phyloP scores from a whole-genome alignment of 2,329 filamentous ascomycete species.

The Penicillium corylophilum region DNA sequence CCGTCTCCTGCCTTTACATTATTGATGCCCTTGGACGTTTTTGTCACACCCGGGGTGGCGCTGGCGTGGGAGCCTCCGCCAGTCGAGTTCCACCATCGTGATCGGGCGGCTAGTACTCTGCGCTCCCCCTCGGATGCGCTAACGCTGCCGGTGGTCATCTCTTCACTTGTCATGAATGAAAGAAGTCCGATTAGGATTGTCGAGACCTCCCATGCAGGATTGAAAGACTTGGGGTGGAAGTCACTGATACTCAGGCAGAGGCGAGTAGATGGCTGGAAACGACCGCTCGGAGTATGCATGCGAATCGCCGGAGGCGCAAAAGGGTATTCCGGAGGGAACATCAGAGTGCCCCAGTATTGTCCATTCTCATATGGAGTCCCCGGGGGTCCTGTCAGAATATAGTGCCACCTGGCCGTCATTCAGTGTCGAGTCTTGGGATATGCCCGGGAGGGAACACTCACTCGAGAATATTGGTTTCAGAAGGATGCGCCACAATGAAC shows the following conservation, averaged over 20 bases:
- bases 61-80: slow-evolving; percentile 71
- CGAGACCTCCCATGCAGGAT: slow-evolving; percentile 96
- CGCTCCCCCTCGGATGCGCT: slow-evolving; percentile 75
- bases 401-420: slow-evolving; percentile 69
- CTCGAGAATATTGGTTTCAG: slow-evolving; percentile 89
- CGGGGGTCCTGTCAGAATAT: slow-evolving; percentile 91
- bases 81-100: slow-evolving; percentile 95
- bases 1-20: slow-evolving; percentile 86
- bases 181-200: slow-evolving; percentile 93
- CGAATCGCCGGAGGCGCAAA: slow-evolving; percentile 96
- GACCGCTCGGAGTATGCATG: slow-evolving; percentile 96
- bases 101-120: slow-evolving; percentile 71
- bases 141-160: slow-evolving; percentile 95
- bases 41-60: slow-evolving; percentile 51
- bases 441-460: slow-evolving; percentile 42
- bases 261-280: slow-evolving; percentile 88
- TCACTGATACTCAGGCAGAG: slow-evolving; percentile 95
- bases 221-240: slow-evolving; percentile 97
- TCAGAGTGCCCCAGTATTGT: slow-evolving; percentile 96
- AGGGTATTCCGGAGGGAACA: slow-evolving; percentile 94
- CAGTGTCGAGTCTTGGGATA: slow-evolving; percentile 5
- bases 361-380: slow-evolving; percentile 91
- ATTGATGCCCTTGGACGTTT: slow-evolving; percentile 67
- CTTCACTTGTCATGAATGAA: slow-evolving; percentile 97
- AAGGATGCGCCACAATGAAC: slow-evolving; percentile 85